phyloP scores from a whole-genome alignment of 352 stramenopile genomes.

The Phytophthora europaea region DNA sequence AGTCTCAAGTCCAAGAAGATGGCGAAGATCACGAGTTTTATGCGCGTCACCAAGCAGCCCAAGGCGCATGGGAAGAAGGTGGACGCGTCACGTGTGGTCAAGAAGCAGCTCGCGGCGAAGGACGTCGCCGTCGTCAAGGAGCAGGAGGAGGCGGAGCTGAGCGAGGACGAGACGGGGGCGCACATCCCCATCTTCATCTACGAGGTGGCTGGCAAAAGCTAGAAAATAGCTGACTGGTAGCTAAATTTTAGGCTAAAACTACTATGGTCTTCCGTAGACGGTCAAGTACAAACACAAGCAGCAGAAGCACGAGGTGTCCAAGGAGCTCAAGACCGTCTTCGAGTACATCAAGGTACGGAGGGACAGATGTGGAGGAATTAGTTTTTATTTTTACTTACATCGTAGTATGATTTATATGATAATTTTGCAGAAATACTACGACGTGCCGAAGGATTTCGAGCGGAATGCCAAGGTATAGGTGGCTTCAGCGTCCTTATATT shows the following conservation, averaged over 20 bases:
- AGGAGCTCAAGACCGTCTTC: constrained; percentile 47
- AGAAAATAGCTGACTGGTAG: neutral
- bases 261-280: constrained; percentile 23
- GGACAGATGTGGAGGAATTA: neutral
- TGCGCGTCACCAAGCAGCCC: constrained; percentile 75
- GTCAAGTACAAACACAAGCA: constrained; percentile 68
- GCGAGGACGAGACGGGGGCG: constrained; percentile 38
- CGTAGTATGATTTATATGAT: constrained; percentile 2
- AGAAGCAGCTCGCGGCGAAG: constrained; percentile 20
- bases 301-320: constrained; percentile 42
- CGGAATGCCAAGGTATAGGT: constrained; percentile 47
- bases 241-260: neutral
- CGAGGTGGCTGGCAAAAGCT: constrained; percentile 31
- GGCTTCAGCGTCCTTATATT: neutral
- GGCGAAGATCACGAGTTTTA: constrained; percentile 76
- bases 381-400: neutral
- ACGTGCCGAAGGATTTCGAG: constrained; percentile 61
- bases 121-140: constrained; percentile 12
- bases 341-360: constrained; percentile 58
- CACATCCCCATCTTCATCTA: constrained; percentile 73
- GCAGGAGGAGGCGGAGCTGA: constrained; percentile 7
- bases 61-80: constrained; percentile 44
- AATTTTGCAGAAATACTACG: constrained; percentile 51
- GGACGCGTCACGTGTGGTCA: constrained; percentile 16
- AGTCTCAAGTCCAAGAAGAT: constrained; percentile 34